Evolutionary conservation across 192 early-diverging fungal species (phyloP), one percentile per base, ranked within the genome.

Genomic region (Coemansia sp.): DNA sequence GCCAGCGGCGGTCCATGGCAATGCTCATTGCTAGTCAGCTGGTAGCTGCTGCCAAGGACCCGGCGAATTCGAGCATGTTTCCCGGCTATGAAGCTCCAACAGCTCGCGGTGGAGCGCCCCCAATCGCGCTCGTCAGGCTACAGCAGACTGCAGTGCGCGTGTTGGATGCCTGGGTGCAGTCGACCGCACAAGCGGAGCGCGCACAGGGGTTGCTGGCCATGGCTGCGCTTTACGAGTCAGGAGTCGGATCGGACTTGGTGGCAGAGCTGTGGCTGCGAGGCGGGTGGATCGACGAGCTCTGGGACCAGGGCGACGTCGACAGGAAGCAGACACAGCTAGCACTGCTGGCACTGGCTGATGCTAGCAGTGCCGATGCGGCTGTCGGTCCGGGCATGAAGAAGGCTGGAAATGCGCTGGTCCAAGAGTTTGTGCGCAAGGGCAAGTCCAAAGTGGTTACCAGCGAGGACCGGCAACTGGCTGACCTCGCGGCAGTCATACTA

Each of bases 231-330:
- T 91, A 94, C 53, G 91, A 94, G 59, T 86, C 89, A 1, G 84
- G 83, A 25, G 70, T 86, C 22, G 68, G 87, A 14, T 66, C 73
- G 15, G 69, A 71, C 4, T 20, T 89, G n/a, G 86, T 86, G 9
- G 76, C 78, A 0, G 68, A 70, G 2, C 84, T 96, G 24, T 83
- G 95, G 59, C 65, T 67, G 31, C 83, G 85, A 19, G 75, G 83
- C 25, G 91, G 89, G 0, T 72, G 93, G 6, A 65, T 94, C 12
- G 90, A 85, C 29, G 91, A 92, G 22, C 84, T 95, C 32, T 86
- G 93, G 84, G 94, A 96, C 62, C 84, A 85, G 45, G 78, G 92
- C 42, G 94, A 96, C 57, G 87, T 91, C 64, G 94, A 96, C 65
- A 70, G 71, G 9, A 80, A 68, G 19, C 73, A 78, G 10, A 86